phyloP scores from a whole-genome alignment of 2,329 filamentous ascomycete species.

The Sporothrix sp. region DNA sequence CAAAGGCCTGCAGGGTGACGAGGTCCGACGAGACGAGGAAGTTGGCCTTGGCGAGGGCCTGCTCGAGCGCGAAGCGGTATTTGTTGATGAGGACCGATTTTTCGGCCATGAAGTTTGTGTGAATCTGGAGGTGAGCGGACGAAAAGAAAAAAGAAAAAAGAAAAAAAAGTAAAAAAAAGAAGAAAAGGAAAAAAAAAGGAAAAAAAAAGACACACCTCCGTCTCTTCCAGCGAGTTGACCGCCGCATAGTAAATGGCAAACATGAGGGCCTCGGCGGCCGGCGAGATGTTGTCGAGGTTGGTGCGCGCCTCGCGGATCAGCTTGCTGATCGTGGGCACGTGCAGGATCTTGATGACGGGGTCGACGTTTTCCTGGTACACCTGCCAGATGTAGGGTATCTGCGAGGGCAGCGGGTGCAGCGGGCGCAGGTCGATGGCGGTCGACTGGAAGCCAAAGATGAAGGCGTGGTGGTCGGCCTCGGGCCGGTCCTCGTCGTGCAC shows the following conservation, averaged over 20 bases:
- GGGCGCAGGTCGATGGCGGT: slow-evolving; percentile 49
- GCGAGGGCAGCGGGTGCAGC: slow-evolving; percentile 43
- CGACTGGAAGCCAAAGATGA: slow-evolving; percentile 64
- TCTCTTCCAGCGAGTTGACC: slow-evolving; percentile 49
- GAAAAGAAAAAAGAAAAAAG: too few relatives aligned
- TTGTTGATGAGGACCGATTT: slow-evolving; percentile 36
- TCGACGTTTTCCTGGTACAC: slow-evolving; percentile 45
- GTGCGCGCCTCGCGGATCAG: slow-evolving; percentile 39
- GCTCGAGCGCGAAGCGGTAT: slow-evolving; percentile 47
- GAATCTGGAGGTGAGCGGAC: too few relatives aligned
- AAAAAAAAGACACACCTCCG: slow-evolving; percentile 37
- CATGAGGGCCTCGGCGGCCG: slow-evolving; percentile 50
- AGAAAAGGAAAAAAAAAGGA: too few relatives aligned
- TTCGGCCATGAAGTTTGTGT: slow-evolving; percentile 38
- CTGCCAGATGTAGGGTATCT: slow-evolving; percentile 43
- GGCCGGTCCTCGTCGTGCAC: slow-evolving; percentile 27
- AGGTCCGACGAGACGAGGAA: slow-evolving; percentile 52
- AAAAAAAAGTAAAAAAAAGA: too few relatives aligned
- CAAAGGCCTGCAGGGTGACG: slow-evolving; percentile 50
- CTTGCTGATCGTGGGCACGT: slow-evolving; percentile 35
- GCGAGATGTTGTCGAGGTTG: slow-evolving; percentile 47
- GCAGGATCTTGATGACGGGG: slow-evolving; percentile 31
- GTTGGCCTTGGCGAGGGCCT: slow-evolving; percentile 50
- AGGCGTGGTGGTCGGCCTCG: slow-evolving; percentile 53
- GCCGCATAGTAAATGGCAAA: slow-evolving; percentile 53